Evolutionary conservation across 768 basidiomycete genomes (phyloP).

Genomic region (Pisolithus sp.): DNA sequence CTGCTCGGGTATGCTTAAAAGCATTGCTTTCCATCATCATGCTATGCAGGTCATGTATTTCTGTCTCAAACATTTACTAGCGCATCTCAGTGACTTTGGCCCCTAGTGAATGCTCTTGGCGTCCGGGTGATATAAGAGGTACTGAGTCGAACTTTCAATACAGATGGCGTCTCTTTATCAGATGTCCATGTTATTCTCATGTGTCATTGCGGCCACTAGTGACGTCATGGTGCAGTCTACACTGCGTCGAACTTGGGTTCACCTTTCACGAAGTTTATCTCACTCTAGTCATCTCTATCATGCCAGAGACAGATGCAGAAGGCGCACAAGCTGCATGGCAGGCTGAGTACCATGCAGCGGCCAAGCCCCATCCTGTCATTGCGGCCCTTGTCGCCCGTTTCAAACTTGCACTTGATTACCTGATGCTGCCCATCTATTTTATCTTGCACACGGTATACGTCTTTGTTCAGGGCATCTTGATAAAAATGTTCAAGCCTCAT

Average conservation of each 20-base stretch:
- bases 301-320: neutral
- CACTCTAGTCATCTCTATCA: neutral
- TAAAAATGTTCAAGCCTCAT: constrained; percentile 36
- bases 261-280: no score
- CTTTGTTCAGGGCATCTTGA: constrained; percentile 30
- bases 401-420: neutral
- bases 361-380: neutral
- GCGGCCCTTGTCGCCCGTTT: neutral
- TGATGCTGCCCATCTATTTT: neutral
- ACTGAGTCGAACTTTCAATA: no score
- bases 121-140: no score
- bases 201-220: neutral
- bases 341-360: neutral
- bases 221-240: neutral
- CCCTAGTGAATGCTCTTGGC: no score
- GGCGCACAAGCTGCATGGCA: neutral
- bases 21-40: no score
- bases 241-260: neutral
- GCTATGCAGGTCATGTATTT: no score
- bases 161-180: neutral
- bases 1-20: no score
- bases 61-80: no score
- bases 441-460: constrained; percentile 27
- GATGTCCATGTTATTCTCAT: neutral
- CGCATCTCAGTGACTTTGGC: no score